Base-by-base conservation (phyloP, 805 yeast species). In the Saturnispora hagleri region DNA sequence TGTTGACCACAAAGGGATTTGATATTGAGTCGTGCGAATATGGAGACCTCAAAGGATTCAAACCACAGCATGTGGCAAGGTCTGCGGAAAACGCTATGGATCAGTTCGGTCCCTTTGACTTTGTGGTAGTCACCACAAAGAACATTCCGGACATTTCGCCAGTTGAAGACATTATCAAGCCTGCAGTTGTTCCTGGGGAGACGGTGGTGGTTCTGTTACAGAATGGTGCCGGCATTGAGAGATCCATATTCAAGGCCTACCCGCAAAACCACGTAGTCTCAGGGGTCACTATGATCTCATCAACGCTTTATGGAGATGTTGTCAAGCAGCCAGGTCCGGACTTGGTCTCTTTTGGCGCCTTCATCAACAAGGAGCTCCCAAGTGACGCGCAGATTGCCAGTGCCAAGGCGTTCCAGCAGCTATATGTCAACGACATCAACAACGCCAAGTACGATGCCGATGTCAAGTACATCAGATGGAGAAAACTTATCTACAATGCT, bases 91-190 rank as follows among this genome's bases (percentile, higher is more conserved):
- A 72, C 7, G 84, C 84, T 1, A 68, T 72, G 8, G 58, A 61
- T 13, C 59, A 63, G 17, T 64, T 58, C 48, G 69, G 70, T 2
- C 67, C 70, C 9, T 69, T 70, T 58, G 89, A 84, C 59, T 84
- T 68, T 60, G 72, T 82, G 34, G 72, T 83, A 6, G 77, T 84
- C 33, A 69, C 81, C 43, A 79, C 84, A 47, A 84, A 84, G 61
- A 81, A 78, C 60, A 72, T 80, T 24, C 89, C 89, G 3, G 90
- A 84, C 58, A 66, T 84, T 17, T 65, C 71, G 52, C 71, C 73
- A 46, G 66, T 79, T 17, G 82, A 76, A 57, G 59, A 65, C 7
- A 47, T 65, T 45, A 52, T 64, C 34, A 60, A 52, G 36, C 43
- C 62, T 22, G 62, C 58, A 41, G 60, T 62, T 53, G 60, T 62